phyloP scores from a whole-genome alignment of 2,329 filamentous ascomycete genomes.

The Alternaria sp. region DNA sequence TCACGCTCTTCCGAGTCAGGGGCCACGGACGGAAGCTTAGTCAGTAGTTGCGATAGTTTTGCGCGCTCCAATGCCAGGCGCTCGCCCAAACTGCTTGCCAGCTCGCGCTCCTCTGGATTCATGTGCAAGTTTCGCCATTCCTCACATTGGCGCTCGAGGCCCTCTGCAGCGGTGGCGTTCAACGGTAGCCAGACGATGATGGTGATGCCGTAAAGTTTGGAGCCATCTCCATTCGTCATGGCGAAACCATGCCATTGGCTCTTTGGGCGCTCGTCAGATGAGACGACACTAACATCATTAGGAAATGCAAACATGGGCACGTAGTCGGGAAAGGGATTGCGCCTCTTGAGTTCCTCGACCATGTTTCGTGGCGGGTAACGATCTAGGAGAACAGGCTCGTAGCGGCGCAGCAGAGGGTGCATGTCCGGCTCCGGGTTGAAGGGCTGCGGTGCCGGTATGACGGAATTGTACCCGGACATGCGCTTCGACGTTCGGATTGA shows the following conservation, averaged over 20 bases:
- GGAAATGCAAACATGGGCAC: slow-evolving; percentile 99
- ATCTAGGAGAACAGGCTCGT: slow-evolving; percentile 95
- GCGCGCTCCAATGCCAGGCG: slow-evolving; percentile 86
- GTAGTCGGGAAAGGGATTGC: slow-evolving; percentile 92
- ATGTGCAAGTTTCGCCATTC: slow-evolving; percentile 69
- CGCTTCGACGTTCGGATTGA: slow-evolving; percentile 83
- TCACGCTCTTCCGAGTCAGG: slow-evolving; percentile 86
- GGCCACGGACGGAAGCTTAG: slow-evolving; percentile 78
- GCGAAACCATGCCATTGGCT: slow-evolving; percentile 99
- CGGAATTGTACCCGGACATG: slow-evolving; percentile 96
- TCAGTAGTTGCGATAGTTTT: slow-evolving; percentile 85
- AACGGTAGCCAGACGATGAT: slow-evolving; percentile 93
- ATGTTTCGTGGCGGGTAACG: slow-evolving; percentile 87
- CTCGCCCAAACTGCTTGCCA: slow-evolving; percentile 90
- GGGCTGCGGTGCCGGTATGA: slow-evolving; percentile 91
- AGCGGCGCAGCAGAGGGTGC: slow-evolving; percentile 92
- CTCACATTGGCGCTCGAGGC: slow-evolving; percentile 71
- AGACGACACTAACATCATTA: slow-evolving; percentile 96
- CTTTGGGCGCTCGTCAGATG: slow-evolving; percentile 87
- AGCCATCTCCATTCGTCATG: slow-evolving; percentile 93
- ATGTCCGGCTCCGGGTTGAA: slow-evolving; percentile 88
- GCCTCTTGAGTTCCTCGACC: slow-evolving; percentile 77
- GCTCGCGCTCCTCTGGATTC: slow-evolving; percentile 87
- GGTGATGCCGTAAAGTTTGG: slow-evolving; percentile 89
- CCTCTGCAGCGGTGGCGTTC: slow-evolving; percentile 79